Base-by-base conservation (phyloP, 2,329 filamentous ascomycete genomes). In the Colletotrichum sp. region DNA sequence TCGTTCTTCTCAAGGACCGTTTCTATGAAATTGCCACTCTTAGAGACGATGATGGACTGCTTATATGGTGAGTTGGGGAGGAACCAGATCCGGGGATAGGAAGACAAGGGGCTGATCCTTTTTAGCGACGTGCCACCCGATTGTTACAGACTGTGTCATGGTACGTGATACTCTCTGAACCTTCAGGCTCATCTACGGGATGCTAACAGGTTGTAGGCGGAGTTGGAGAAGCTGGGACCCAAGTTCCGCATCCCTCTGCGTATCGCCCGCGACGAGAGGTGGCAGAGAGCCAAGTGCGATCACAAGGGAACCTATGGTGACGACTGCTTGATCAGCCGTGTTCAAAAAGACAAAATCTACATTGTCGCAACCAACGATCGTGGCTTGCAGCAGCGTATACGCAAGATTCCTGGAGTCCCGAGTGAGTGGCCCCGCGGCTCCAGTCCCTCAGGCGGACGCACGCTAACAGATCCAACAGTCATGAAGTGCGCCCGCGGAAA, bases 41-140 rank as follows among this genome's bases (percentile, higher is more conserved):
- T 98, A 25, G 93, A 96, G 76, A 93, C 94, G 5, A 95, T 98
- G 88, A 98, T 98, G 95, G 96, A 98, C 84, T 94, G 95, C 70
- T 90, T 99, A 6, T 98, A 96, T 83, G 71, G 66, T 65, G 70
- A 18, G 66, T 34, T 36, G 5, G 13, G 18, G 28, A n/a, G 27
- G 8, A 25, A 12, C 22, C 4, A 13, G 25, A 28, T 22, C 4
- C 32, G 39, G 15, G 6, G 22, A n/a, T 28, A 30, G 25, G 62
- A 52, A 13, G 10, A 34, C 30, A 32, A 36, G 13, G 28, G 5
- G 28, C 62, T 66, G 39, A 66, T n/a, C 16, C 4, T 66, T n/a
- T 10, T 4, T 16, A 70, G 96, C 96, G 22, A 97, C 97, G 81
- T 97, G 95, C 83, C 95, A 93, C 27, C 95, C 96, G 22, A 94